phyloP scores from a whole-genome alignment of 805 yeast genomes.

The Kuraishia capsulata region DNA sequence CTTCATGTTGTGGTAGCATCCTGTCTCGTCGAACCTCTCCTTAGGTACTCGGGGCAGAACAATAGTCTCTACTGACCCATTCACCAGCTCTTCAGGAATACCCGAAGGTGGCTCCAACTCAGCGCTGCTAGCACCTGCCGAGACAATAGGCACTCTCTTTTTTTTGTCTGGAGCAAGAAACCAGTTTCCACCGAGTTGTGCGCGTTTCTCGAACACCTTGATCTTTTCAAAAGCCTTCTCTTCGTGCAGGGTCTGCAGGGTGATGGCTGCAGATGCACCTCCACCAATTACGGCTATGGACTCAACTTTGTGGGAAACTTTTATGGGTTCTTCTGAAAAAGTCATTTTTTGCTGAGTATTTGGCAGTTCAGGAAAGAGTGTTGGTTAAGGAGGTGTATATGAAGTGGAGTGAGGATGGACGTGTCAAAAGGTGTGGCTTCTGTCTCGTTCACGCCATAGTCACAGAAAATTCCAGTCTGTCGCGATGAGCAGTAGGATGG shows the following conservation, averaged over 20 bases:
- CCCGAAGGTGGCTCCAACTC: constrained; percentile 19
- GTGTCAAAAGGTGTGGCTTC: too few species aligned
- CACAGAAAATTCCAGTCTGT: too few species aligned
- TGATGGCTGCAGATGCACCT: constrained; percentile 41
- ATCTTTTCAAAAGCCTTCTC: constrained; percentile 24
- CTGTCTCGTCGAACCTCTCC: constrained; percentile 20
- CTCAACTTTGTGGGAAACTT: constrained; percentile 12
- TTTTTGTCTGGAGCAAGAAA: constrained; percentile 16
- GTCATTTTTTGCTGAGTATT: too few species aligned
- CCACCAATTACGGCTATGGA: constrained; percentile 38
- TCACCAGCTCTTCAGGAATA: constrained; percentile 3
- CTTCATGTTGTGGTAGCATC: constrained; percentile 19
- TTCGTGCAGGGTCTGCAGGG: constrained; percentile 26
- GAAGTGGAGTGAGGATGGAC: too few species aligned
- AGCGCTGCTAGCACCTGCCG: constrained; percentile 17
- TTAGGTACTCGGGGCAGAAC: neutral
- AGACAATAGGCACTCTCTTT: constrained; percentile 12
- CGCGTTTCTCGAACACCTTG: constrained; percentile 31
- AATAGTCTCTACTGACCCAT: neutral
- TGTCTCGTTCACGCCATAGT: too few species aligned
- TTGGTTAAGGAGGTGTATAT: too few species aligned
- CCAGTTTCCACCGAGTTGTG: constrained; percentile 35
- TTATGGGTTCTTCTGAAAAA: neutral
- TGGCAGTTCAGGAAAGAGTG: too few species aligned
- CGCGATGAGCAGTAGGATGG: too few species aligned